A percentile compares a stretch with the other conserved stretches of the same genome.
Conservation (phyloP, 2,329 filamentous ascomycete species). For the Penicillium freii region DNA sequence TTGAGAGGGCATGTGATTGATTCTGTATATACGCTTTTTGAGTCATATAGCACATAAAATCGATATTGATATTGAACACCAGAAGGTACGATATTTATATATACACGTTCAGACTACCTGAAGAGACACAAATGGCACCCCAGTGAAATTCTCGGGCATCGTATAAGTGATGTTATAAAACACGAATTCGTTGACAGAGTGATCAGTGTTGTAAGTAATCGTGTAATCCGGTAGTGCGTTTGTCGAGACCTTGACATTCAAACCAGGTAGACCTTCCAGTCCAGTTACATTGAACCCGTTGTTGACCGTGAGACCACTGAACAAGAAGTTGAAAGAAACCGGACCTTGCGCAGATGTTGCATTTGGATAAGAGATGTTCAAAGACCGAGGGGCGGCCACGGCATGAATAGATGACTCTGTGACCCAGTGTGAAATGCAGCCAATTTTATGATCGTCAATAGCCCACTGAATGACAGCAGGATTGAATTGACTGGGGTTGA, state of each 20-base stretch:
- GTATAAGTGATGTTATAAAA: slow-evolving; percentile 22
- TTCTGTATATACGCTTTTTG: neutral
- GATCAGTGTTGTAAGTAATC: slow-evolving; percentile 17
- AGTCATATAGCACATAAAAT: neutral
- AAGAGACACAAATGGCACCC: slow-evolving; percentile 13
- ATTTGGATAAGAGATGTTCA: slow-evolving; percentile 57
- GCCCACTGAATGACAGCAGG: slow-evolving; percentile 62
- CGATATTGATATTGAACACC: neutral
- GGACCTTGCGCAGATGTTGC: slow-evolving; percentile 21
- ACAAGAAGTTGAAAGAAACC: slow-evolving; percentile 14
- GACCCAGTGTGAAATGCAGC: slow-evolving; percentile 37
- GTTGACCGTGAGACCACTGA: slow-evolving; percentile 42
- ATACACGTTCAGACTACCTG: neutral
- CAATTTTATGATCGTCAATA: slow-evolving; percentile 32
- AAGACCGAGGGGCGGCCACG: slow-evolving; percentile 41
- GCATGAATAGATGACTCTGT: slow-evolving; percentile 44
- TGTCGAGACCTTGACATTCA: slow-evolving; percentile 12
- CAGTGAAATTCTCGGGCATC: slow-evolving; percentile 13
- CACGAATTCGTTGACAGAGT: slow-evolving; percentile 18
- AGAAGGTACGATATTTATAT: neutral
- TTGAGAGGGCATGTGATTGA: neutral
- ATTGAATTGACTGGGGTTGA: slow-evolving; percentile 55
- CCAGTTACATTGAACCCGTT: slow-evolving; percentile 37
- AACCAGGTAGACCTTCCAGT: slow-evolving; percentile 14
- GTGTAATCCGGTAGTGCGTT: slow-evolving; percentile 13